These are phyloP conservation scores for Ceratocystis colombiana DNA, from an alignment of 2,329 filamentous ascomycete species.

Conservation along the genomic window DNA sequence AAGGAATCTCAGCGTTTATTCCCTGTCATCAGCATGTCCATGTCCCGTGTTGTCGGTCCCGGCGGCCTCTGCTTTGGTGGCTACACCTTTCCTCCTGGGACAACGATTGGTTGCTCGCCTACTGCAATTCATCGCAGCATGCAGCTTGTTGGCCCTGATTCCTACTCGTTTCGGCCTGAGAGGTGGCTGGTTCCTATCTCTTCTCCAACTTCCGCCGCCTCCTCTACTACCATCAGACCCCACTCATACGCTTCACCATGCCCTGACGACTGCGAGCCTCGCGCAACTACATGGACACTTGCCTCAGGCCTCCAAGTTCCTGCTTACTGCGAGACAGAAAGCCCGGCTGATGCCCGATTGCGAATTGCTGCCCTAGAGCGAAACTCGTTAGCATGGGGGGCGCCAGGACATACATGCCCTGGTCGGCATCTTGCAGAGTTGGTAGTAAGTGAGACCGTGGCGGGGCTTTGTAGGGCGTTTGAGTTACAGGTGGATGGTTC, in stretches of 20 bases:
- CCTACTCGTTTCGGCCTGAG: conserved; percentile 37
- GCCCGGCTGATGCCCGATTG: conserved; percentile 29
- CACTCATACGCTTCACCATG: not conserved
- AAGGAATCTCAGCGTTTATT: conserved; percentile 43
- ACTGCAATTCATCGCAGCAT: conserved; percentile 42
- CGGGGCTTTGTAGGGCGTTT: conserved; percentile 36
- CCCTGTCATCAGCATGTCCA: conserved; percentile 44
- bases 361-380: conserved; percentile 36
- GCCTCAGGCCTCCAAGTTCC: conserved; percentile 14
- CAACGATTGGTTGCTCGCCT: conserved; percentile 43
- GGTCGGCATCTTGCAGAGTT: conserved; percentile 44
- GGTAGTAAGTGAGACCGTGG: conserved; percentile 39
- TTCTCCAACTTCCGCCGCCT: not conserved
- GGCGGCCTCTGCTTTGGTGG: conserved; percentile 35
- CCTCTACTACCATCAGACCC: not conserved
- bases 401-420: conserved; percentile 42
- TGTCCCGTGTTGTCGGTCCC: conserved; percentile 39
- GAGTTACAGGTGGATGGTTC: conserved; percentile 35
- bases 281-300: conserved; percentile 7
- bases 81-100: conserved; percentile 36
- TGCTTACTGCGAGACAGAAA: conserved; percentile 16
- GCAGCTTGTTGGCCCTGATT: conserved; percentile 41
- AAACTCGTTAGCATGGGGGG: conserved; percentile 43
- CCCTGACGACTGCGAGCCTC: not conserved
- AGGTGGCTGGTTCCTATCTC: conserved; percentile 37